Conservation (phyloP, 2,329 filamentous ascomycete genomes). For the Cladosporium colombiae region DNA sequence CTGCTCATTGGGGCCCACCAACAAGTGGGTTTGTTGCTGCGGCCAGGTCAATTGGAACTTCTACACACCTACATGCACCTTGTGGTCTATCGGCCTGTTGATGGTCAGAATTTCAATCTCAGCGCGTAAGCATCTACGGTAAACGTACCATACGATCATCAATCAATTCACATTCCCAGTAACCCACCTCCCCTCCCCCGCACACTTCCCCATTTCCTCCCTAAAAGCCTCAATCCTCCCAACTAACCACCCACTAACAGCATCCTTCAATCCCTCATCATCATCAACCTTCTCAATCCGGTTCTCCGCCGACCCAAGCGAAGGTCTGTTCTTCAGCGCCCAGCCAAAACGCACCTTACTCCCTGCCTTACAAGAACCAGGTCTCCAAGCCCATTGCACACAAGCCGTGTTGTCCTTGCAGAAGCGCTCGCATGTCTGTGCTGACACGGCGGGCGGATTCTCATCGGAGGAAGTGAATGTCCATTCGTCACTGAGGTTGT, state of each 20-base stretch:
- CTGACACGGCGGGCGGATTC: conserved; percentile 26
- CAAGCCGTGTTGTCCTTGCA: conserved; percentile 38
- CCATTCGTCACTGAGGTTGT: conserved; percentile 38
- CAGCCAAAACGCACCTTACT: conserved; percentile 34
- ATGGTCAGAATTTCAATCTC: background rate
- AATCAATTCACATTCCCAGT: conserved; percentile 6
- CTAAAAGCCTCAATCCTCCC: conserved; percentile 31
- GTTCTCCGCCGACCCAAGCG: conserved; percentile 22
- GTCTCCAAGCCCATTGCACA: conserved; percentile 40
- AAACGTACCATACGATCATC: background rate
- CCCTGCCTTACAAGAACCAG: conserved; percentile 38
- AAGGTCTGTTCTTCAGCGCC: conserved; percentile 22
- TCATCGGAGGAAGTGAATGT: conserved; percentile 18
- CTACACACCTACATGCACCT: background rate
- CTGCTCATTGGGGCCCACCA: background rate
- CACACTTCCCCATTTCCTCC: background rate
- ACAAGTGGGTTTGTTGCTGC: no score
- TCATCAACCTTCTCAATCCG: conserved; percentile 25
- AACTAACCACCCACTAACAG: conserved; percentile 39
- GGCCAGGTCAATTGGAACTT: background rate
- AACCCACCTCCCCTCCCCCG: background rate
- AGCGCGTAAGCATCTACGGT: background rate
- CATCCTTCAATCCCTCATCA: conserved; percentile 23
- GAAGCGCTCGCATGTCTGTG: conserved; percentile 34
- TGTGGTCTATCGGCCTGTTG: background rate